phyloP scores from a whole-genome alignment of 768 basidiomycete genomes.

The Tricholoma sp. region DNA sequence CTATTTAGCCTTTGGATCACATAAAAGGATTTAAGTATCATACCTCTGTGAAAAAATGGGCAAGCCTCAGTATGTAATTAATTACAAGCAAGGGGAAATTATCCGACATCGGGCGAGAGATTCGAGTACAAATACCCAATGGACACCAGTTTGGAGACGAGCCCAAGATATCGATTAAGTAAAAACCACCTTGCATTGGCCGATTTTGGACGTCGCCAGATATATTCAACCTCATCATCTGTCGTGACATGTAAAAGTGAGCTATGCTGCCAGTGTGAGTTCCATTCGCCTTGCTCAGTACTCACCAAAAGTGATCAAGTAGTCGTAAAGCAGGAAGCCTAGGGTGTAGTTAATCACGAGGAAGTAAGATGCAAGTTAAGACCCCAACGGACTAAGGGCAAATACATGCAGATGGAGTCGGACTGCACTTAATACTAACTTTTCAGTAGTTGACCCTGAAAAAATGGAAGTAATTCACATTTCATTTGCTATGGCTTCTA shows the following conservation, averaged over 20 bases:
- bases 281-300: not conserved
- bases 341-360: not conserved
- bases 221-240: conserved; percentile 31
- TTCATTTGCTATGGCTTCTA: not conserved
- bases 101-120: not conserved
- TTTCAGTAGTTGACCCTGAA: not conserved
- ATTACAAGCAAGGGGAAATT: not conserved
- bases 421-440: not conserved
- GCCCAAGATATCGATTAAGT: conserved; percentile 42
- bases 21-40: not conserved
- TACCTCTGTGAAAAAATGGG: not conserved
- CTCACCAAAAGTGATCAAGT: conserved; percentile 1
- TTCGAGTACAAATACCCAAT: not conserved
- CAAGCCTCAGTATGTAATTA: not conserved
- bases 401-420: not conserved
- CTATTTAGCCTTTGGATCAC: not conserved
- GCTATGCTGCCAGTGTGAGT: not conserved
- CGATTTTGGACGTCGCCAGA: conserved; percentile 36
- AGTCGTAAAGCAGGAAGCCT: conserved; percentile 1
- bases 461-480: not conserved
- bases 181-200: conserved; percentile 35
- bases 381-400: not conserved
- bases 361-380: not conserved
- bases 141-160: conserved; percentile 27
- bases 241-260: not conserved